Percentiles rank a stretch among this genome's conserved stretches.
Conservation (phyloP, 2,329 filamentous ascomycete genomes). For the Lecanosticta acicola region DNA sequence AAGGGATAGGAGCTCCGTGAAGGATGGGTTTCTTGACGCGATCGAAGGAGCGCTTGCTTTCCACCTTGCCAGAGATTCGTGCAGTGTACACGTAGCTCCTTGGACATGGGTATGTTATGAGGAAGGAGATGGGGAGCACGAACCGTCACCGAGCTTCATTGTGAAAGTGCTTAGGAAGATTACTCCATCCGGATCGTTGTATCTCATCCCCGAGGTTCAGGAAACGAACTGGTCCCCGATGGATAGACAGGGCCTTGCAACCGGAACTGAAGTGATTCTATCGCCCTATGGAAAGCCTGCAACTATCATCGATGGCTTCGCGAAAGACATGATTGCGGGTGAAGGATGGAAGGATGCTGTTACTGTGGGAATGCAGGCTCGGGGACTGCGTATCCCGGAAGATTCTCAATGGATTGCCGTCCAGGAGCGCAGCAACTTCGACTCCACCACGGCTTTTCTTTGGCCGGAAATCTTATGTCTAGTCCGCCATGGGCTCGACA, state of each 20-base stretch:
- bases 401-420: constrained; percentile 13
- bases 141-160: constrained; percentile 5
- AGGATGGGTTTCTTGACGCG: constrained; percentile 22
- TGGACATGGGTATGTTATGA: constrained; percentile 20
- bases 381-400: constrained; percentile 12
- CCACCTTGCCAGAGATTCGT: constrained; percentile 10
- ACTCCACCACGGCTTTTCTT: constrained; percentile 7
- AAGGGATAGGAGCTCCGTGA: constrained; percentile 1
- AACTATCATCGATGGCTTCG: neutral
- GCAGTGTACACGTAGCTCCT: constrained; percentile 12
- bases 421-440: constrained; percentile 3
- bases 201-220: constrained; percentile 12
- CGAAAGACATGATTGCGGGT: constrained; percentile 2
- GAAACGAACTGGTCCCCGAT: constrained; percentile 7
- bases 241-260: neutral
- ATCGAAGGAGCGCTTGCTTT: constrained; percentile 18
- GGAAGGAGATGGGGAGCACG: neutral
- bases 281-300: constrained; percentile 16
- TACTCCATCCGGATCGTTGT: constrained; percentile 11
- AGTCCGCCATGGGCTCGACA: neutral
- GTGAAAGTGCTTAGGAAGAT: constrained; percentile 14
- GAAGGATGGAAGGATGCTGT: constrained; percentile 12
- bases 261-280: constrained; percentile 4
- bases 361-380: constrained; percentile 6
- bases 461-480: constrained; percentile 25